These are phyloP conservation scores for Fallopia convolvulus DNA, from an alignment of 148 eudicot genomes.

Conservation along the genomic window DNA sequence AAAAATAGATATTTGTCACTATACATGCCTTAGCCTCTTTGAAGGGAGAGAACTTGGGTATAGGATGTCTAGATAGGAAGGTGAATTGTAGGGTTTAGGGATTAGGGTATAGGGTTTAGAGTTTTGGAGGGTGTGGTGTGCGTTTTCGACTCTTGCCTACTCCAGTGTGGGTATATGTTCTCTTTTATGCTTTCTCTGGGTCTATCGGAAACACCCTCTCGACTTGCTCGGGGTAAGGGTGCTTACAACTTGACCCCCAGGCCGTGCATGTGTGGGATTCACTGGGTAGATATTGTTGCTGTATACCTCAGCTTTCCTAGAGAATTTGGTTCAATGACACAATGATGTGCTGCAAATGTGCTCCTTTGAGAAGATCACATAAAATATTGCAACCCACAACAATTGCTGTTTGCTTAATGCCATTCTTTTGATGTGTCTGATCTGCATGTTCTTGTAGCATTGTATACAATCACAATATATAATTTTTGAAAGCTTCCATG, in stretches of 20 bases:
- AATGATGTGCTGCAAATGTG: not conserved
- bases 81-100: no score
- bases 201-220: no score
- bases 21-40: not conserved
- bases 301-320: not conserved
- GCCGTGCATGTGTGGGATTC: no score
- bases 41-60: not conserved
- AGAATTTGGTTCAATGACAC: not conserved
- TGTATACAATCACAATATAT: not conserved
- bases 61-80: no score
- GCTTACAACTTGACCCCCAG: no score
- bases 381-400: not conserved
- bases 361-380: not conserved
- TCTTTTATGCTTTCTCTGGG: no score
- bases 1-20: not conserved
- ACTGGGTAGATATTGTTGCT: no score
- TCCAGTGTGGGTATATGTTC: no score
- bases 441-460: not conserved
- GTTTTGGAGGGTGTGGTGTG: no score
- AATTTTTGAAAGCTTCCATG: slow-evolving; percentile 11
- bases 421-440: not conserved
- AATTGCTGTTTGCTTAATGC: not conserved
- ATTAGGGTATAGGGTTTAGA: no score
- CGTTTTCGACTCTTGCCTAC: no score
- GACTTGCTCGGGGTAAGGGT: no score